Conservation (phyloP, 2,329 filamentous ascomycete species). For the Alternaria metachromatica region DNA sequence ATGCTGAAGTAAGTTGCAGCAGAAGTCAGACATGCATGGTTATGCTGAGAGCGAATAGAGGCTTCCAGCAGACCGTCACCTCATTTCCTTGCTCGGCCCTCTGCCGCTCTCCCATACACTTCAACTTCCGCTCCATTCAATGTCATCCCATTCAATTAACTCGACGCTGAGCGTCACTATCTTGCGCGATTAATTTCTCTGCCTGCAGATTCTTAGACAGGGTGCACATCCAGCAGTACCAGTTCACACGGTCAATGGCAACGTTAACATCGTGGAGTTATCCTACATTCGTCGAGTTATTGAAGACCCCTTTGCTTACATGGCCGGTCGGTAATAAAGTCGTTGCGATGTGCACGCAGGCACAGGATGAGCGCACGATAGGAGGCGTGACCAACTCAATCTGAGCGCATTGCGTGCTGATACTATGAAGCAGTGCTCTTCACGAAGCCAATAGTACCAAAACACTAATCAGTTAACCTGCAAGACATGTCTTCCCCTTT, state of each 20-base stretch:
- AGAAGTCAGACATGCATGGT: not conserved
- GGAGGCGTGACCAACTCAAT: not conserved
- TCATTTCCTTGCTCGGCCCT: not conserved
- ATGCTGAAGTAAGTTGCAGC: not conserved
- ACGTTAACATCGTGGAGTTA: not conserved
- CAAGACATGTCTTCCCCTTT: not conserved
- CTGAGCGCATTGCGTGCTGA: not conserved
- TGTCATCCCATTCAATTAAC: not conserved
- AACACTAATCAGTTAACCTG: not conserved
- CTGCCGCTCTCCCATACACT: not conserved
- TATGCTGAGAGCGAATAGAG: not conserved
- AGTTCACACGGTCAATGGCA: not conserved
- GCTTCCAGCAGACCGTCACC: not conserved
- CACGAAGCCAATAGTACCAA: not conserved
- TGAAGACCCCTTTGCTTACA: not conserved
- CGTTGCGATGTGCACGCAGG: not conserved
- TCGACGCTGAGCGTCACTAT: not conserved
- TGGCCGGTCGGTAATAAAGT: not conserved
- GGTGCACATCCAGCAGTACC: fast-evolving
- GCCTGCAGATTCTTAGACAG: not conserved
- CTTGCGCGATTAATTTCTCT: not conserved
- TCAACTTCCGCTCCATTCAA: not conserved
- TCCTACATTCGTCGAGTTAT: not conserved
- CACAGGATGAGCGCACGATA: not conserved
- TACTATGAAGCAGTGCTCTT: not conserved